Evolutionary conservation across 2,329 filamentous ascomycete species (phyloP), one percentile per base, ranked within the genome.

Genomic region (Nigrograna mackinnonii): DNA sequence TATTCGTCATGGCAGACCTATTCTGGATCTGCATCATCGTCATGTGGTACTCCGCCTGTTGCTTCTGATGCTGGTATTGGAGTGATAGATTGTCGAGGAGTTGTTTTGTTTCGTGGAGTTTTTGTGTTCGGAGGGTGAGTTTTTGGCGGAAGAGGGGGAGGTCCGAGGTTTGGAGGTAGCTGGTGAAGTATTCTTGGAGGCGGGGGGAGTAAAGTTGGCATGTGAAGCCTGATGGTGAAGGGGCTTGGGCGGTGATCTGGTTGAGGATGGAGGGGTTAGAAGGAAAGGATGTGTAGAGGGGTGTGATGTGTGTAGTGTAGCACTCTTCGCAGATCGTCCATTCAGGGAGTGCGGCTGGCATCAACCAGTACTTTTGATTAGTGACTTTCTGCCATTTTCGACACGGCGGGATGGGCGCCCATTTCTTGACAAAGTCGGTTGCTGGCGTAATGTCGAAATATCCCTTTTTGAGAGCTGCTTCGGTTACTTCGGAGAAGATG

Each of bases 271-370:
- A 17, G 20, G 46, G 40, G 19, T 13, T 26, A n/a, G n/a, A n/a
- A 3, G 43, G 36, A 6, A 28, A 26, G 4, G 11, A 17, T 11
- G 30, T 13, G 16, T 39, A 31, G 4, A 50, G 35, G 1, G 54
- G 52, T 4, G 35, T 19, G 9, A 54, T 38, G 24, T 55, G 44
- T n/a, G 30, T 46, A 4, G 35, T 36, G 24, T 55, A 51, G 44
- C 54, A 57, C 16, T 55, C 49, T 13, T 48, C 34, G 37, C 54
- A 57, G 3, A 47, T 44, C 1, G 52, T 49, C 28, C 46, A 54
- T 12, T 46, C 38, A 1, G 50, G 48, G 5, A 50, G 41, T 9
- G 18, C 39, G 12, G 30, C 21, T n/a, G 44, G 37, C 11, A 52
- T 22, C 9, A n/a, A 26, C 26, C 35, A 50, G 9, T 39, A 46